Base-by-base conservation (phyloP, 306 rosid genomes). In the Carpinus fangiana region DNA sequence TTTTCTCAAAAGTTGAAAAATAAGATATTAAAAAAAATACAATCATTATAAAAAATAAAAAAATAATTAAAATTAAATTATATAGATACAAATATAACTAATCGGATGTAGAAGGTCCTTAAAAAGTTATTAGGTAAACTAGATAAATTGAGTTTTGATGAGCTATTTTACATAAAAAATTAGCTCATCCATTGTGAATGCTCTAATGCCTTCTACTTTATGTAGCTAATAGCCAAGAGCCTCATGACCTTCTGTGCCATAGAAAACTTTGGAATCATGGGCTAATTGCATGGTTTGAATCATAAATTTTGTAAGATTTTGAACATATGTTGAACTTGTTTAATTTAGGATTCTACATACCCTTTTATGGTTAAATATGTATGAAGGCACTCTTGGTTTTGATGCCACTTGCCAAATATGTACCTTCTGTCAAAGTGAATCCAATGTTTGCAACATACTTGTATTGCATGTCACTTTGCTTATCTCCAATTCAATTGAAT, bases 181-280 rank as follows among this genome's bases (percentile, higher is more conserved):
- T n/a, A n/a, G n/a, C n/a, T n/a, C n/a, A n/a, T n/a, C n/a, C n/a
- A n/a, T n/a, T n/a, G n/a, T n/a, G n/a, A n/a, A n/a, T n/a, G n/a
- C n/a, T n/a, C n/a, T 41, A 20, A 38, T 41, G 50, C 71, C 23
- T 38, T 18, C 47, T 36, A 16, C 26, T 66, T 66, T 45, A 66
- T 16, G 26, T 41, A 67, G 51, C n/a, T 67, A 67, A 67, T 41
- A 67, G 8, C 51, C 47, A 45, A 38, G 52, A 67, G 72, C 72
- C 16, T 41, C 16, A 9, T 20, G 23, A 41, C 31, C 6, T 67
- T 64, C 16, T 41, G 72, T 38, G 26, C 51, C 14, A 4, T n/a
- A 38, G 10, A 38, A 67, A 67, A 43, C 13, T 38, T n/a, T 41
- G 72, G 72, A 12, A 41, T 67, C 7, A 41, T 66, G 48, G 41